Conservation (phyloP, 371 early-diverging fungal species). For the Polyrhizophydium stewartii region DNA sequence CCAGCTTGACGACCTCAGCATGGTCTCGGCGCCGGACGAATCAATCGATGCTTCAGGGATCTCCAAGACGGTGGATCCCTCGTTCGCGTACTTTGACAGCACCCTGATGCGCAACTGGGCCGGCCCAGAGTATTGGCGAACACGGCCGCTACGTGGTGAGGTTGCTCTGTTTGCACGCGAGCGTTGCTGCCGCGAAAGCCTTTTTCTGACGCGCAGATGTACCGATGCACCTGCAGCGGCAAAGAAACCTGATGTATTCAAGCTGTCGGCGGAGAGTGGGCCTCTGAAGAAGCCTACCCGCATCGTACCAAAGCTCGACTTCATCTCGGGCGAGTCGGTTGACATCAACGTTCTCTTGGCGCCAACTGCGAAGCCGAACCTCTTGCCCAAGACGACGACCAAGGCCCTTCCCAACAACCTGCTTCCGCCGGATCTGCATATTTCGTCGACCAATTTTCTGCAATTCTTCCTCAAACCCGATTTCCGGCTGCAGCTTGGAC, state of each 20-base stretch:
- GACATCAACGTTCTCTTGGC: constrained; percentile 36
- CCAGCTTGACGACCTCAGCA: constrained; percentile 6
- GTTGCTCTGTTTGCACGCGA: not conserved
- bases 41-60: not conserved
- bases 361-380: not conserved
- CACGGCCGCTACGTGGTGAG: constrained; percentile 39
- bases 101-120: constrained; percentile 84
- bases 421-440: constrained; percentile 85
- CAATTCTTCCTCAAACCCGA: constrained; percentile 78
- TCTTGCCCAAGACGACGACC: constrained; percentile 11
- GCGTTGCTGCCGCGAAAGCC: constrained; percentile 19
- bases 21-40: not conserved
- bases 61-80: not conserved
- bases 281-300: not conserved
- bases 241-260: no score
- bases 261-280: no score
- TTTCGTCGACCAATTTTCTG: constrained; percentile 75
- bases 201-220: constrained; percentile 24
- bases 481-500: no score
- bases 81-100: constrained; percentile 88
- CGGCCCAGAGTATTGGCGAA: constrained; percentile 92
- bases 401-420: constrained; percentile 31
- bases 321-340: constrained; percentile 49
- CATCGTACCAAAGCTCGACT: constrained; percentile 43
- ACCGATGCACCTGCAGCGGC: constrained; percentile 10